These are phyloP conservation scores for Stachybotrys echinatus DNA, from an alignment of 2,329 filamentous ascomycete genomes.

Conservation along the genomic window DNA sequence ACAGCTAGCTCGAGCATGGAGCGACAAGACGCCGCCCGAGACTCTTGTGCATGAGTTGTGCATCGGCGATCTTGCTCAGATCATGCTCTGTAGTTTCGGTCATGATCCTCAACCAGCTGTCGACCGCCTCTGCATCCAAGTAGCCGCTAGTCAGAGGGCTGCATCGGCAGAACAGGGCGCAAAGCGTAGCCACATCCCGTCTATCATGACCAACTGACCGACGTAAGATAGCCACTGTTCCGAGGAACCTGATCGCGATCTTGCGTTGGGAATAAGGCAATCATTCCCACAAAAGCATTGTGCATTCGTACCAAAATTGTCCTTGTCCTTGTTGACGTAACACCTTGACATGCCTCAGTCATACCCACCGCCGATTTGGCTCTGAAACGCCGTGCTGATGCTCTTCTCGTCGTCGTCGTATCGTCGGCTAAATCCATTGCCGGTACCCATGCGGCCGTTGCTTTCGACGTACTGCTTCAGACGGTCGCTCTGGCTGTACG, in stretches of 20 bases:
- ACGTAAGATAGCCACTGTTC: neutral
- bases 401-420: conserved; percentile 94
- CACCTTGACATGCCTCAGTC: conserved; percentile 32
- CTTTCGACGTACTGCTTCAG: conserved; percentile 93
- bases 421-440: conserved; percentile 64
- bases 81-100: too few relatives aligned
- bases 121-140: neutral
- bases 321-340: conserved; percentile 12
- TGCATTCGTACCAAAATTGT: conserved; percentile 15
- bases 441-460: conserved; percentile 61
- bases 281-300: neutral
- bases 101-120: too few relatives aligned
- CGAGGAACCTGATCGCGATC: neutral
- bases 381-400: conserved; percentile 93
- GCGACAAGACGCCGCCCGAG: too few relatives aligned
- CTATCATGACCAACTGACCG: neutral
- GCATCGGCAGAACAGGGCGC: neutral
- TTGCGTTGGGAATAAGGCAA: neutral
- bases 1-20: neutral
- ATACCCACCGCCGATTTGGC: conserved; percentile 71
- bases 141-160: neutral
- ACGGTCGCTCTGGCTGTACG: conserved; percentile 64
- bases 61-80: too few relatives aligned
- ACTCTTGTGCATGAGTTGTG: too few relatives aligned
- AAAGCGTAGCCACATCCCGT: neutral